Percentiles rank a stretch among this genome's conserved stretches.
phyloP scores from a whole-genome alignment of 2,329 filamentous ascomycete genomes.

The Phialocephala sp. region DNA sequence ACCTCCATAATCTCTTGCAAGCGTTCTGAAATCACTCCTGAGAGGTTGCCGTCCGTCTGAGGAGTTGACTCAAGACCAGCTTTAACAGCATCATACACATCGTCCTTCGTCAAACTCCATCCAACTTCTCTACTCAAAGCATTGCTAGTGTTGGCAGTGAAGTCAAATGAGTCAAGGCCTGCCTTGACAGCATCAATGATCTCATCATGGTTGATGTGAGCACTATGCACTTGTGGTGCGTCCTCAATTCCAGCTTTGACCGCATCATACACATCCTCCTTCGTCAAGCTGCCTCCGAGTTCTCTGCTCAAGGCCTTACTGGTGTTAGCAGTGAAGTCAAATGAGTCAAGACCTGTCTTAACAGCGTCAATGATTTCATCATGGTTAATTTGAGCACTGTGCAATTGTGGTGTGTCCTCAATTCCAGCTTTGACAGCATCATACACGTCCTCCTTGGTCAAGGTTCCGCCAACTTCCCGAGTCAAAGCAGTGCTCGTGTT shows the following conservation, averaged over 20 bases:
- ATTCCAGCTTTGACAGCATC: slow-evolving; percentile 58
- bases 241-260: slow-evolving; percentile 63
- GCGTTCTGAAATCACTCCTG: slow-evolving; percentile 58
- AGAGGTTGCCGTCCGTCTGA: slow-evolving; percentile 46
- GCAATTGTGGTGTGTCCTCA: too few species aligned
- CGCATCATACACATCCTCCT: slow-evolving; percentile 60
- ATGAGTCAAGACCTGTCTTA: slow-evolving; percentile 50
- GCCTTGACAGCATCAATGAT: slow-evolving; percentile 65
- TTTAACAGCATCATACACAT: slow-evolving; percentile 62
- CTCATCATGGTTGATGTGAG: slow-evolving; percentile 53
- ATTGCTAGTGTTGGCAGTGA: slow-evolving; percentile 59
- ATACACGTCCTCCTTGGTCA: slow-evolving; percentile 60
- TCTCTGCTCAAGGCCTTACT: slow-evolving; percentile 67
- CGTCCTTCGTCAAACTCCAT: slow-evolving; percentile 54
- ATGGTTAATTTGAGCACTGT: too few species aligned
- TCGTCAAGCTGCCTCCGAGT: slow-evolving; percentile 53
- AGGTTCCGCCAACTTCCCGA: slow-evolving; percentile 54
- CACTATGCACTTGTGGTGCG: slow-evolving; percentile 20
- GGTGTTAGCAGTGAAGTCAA: slow-evolving; percentile 56
- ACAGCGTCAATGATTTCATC: too few species aligned
- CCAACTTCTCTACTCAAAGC: slow-evolving; percentile 64
- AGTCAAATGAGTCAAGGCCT: slow-evolving; percentile 57
- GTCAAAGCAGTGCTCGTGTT: slow-evolving; percentile 62
- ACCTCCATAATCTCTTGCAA: slow-evolving; percentile 69
- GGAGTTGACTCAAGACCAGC: slow-evolving; percentile 58